Evolutionary conservation across 768 basidiomycete genomes (phyloP).

Genomic region (Boletus rubescentipes): DNA sequence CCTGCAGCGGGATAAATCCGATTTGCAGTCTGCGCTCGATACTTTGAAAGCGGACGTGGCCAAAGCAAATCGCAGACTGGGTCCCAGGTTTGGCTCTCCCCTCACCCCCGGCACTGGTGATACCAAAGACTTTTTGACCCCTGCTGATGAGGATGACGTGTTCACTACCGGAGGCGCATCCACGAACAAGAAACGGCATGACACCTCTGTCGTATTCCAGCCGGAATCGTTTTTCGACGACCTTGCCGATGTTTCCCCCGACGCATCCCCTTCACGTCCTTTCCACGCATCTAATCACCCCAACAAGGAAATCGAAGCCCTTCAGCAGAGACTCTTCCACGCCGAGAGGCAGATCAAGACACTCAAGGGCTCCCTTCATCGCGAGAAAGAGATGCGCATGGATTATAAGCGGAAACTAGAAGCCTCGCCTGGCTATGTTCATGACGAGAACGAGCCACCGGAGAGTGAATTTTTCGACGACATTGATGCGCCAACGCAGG

Average conservation of each 20-base stretch:
- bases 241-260: slow-evolving; percentile 54
- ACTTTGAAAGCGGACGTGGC: slow-evolving; percentile 69
- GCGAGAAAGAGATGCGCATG: slow-evolving; percentile 82
- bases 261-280: slow-evolving; percentile 57
- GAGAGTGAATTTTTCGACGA: slow-evolving; percentile 49
- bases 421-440: slow-evolving; percentile 36
- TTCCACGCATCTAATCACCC: slow-evolving; percentile 75
- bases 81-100: slow-evolving; percentile 67
- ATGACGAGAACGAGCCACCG: slow-evolving; percentile 37
- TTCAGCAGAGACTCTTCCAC: slow-evolving; percentile 80
- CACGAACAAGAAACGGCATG: slow-evolving; percentile 55
- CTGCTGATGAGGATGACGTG: slow-evolving; percentile 62
- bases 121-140: slow-evolving; percentile 52
- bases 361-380: slow-evolving; percentile 71
- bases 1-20: slow-evolving; percentile 88
- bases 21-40: slow-evolving; percentile 82
- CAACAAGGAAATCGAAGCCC: slow-evolving; percentile 75
- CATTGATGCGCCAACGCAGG: slow-evolving; percentile 37
- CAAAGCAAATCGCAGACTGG: slow-evolving; percentile 57
- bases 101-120: slow-evolving; percentile 61
- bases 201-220: slow-evolving; percentile 49
- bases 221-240: slow-evolving; percentile 45
- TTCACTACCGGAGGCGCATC: slow-evolving; percentile 66
- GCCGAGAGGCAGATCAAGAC: slow-evolving; percentile 85
- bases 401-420: slow-evolving; percentile 59